A percentile compares a stretch with the other conserved stretches of the same genome.
Evolutionary conservation across 306 rosid species (phyloP).

Genomic region (Senna siamea): DNA sequence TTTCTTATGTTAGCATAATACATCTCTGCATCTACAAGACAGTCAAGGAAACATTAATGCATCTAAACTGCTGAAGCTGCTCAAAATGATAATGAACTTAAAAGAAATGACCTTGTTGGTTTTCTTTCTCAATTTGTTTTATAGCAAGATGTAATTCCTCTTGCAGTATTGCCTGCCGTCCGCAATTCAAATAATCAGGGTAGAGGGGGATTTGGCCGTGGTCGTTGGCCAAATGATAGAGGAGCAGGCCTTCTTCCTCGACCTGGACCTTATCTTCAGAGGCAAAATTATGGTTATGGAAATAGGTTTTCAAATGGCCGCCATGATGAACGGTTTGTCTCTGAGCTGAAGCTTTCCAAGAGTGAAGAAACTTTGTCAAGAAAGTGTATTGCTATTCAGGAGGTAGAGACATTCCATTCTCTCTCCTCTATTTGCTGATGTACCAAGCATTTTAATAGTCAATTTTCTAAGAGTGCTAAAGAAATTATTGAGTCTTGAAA

Average conservation of each 20-base stretch:
- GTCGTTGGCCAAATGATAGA: conserved; percentile 78
- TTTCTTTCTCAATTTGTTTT: conserved; percentile 42
- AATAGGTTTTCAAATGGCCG: conserved; percentile 71
- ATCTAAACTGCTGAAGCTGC: conserved; percentile 22
- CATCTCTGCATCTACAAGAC: conserved; percentile 11
- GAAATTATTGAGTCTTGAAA: conserved; percentile 2
- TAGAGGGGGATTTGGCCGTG: conserved; percentile 60
- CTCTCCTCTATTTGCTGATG: conserved; percentile 20
- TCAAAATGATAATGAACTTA: conserved; percentile 22
- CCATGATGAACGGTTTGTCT: conserved; percentile 81
- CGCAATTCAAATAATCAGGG: conserved; percentile 46
- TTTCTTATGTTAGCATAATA: conserved; percentile 1
- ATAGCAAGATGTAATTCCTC: conserved; percentile 44
- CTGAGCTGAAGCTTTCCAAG: conserved; percentile 83
- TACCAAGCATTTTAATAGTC: conserved; percentile 21
- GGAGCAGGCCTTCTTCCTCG: conserved; percentile 93
- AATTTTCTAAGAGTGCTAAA: conserved; percentile 17
- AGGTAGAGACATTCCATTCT: conserved; percentile 40
- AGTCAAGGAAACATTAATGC: background rate
- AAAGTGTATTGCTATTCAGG: conserved; percentile 64
- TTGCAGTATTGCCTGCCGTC: conserved; percentile 58
- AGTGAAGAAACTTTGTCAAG: conserved; percentile 70
- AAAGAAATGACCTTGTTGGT: conserved; percentile 34
- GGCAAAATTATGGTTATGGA: conserved; percentile 75
- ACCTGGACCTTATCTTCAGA: conserved; percentile 88